A percentile compares a stretch with the other conserved stretches of the same genome.
Evolutionary conservation across 805 yeast species (phyloP).

Genomic region (Ogataea wickerhamii): DNA sequence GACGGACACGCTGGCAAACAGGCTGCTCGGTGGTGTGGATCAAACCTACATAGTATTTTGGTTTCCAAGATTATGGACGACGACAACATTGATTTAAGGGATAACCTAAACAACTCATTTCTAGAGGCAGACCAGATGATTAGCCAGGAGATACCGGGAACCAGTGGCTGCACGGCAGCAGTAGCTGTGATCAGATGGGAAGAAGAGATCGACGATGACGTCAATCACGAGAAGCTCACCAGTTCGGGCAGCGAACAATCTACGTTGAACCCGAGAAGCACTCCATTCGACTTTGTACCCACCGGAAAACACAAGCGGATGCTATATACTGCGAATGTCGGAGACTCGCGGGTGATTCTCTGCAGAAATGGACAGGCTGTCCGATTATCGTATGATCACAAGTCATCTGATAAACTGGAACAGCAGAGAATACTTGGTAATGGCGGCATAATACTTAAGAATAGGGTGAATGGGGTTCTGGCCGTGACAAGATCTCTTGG

Average conservation of each 20-base stretch:
- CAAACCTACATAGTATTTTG: conserved; percentile 67
- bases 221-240: conserved; percentile 5
- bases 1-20: conserved; percentile 97
- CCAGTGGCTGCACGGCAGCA: conserved; percentile 93
- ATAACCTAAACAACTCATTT: conserved; percentile 66
- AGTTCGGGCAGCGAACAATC: conserved; percentile 6
- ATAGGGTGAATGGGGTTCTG: conserved; percentile 90
- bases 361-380: conserved; percentile 71
- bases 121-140: conserved; percentile 71
- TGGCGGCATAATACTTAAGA: conserved; percentile 87
- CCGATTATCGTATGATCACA: conserved; percentile 88
- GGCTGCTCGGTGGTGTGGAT: conserved; percentile 94
- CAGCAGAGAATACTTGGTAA: conserved; percentile 65
- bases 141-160: conserved; percentile 55
- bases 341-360: conserved; percentile 84
- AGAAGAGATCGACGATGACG: conserved; percentile 26
- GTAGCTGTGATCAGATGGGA: conserved; percentile 93
- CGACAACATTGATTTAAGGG: conserved; percentile 55
- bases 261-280: conserved; percentile 14
- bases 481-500: conserved; percentile 95
- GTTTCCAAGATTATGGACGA: conserved; percentile 52
- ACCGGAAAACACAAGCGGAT: conserved; percentile 55
- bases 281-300: conserved; percentile 48
- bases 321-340: conserved; percentile 92
- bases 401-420: conserved; percentile 80